These are phyloP conservation scores for Cichorium intybus DNA, from an alignment of 140 eudicot species.

Conservation along the genomic window DNA sequence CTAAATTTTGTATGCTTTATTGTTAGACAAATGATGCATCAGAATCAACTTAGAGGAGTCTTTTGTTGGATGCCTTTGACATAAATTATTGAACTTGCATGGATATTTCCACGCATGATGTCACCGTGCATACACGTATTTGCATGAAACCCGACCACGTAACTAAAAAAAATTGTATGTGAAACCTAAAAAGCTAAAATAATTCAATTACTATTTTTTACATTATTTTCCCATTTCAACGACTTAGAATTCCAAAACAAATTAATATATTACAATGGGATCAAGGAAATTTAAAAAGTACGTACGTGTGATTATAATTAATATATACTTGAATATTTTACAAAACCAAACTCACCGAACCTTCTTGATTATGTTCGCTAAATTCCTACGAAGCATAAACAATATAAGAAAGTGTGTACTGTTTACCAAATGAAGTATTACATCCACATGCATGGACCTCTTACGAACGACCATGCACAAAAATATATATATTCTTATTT, in stretches of 20 bases:
- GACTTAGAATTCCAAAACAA: not conserved
- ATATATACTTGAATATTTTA: constrained; percentile 1
- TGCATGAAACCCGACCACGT: constrained; percentile 17
- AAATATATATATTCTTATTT: not conserved
- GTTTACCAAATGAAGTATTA: constrained; percentile 26
- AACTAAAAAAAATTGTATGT: not conserved
- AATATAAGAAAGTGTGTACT: constrained; percentile 13
- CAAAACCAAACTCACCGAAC: constrained; percentile 12
- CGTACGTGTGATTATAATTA: constrained; percentile 7
- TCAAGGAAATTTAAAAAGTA: not conserved
- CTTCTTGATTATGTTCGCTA: constrained; percentile 20
- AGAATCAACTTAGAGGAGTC: not conserved
- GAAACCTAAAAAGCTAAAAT: not conserved
- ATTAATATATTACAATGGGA: not conserved
- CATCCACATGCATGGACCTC: constrained; percentile 31
- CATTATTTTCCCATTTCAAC: not conserved
- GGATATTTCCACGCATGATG: constrained; percentile 24
- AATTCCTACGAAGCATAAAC: constrained; percentile 25
- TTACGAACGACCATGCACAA: constrained; percentile 23
- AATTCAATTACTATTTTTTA: too few species aligned
- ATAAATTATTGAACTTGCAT: constrained; percentile 9
- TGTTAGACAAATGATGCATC: constrained; percentile 7
- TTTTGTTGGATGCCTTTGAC: not conserved
- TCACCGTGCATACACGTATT: constrained; percentile 28
- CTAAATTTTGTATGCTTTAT: not conserved